Evolutionary conservation across 306 rosid genomes (phyloP), one percentile per base, ranked within the genome.

Genomic region (cucumber (Cucumis sativus)): DNA sequence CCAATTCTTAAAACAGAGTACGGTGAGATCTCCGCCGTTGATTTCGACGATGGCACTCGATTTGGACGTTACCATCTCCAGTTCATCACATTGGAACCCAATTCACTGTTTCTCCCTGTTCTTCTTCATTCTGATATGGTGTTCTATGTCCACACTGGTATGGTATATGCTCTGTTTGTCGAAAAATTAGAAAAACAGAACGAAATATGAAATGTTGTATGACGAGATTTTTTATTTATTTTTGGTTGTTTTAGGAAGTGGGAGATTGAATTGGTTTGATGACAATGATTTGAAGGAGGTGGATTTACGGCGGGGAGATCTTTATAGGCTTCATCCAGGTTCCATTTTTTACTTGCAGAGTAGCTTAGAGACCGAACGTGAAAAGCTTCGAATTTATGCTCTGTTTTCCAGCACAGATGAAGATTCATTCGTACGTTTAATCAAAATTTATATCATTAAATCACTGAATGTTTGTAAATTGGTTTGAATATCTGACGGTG

Each of bases 101-200:
- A 95, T 78, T 89, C 98, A 10, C 77, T 95, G 52, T 88, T 95
- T 71, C 98, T 95, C 72, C 97, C 98, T 0, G 96, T 87, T 13
- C 89, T 95, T 82, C 93, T 95, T 43, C 97, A 95, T 72, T 81
- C 90, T 0, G 85, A 89, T 71, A 88, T 95, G 97, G 80, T 95
- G 76, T 86, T 95, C 74, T 90, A 85, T 80, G 92, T 89, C 79
- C 86, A 89, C 64, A 84, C 97, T 47, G 97, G 97, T 52, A 52
- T 89, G 97, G 97, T 52, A 52, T 89, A 25, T 23, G 37, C 58
- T 71, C 25, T n/a, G 39, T 45, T 72, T 70, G 10, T 33, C 6
- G 10, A 13, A 13, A 28, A 14, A 49, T 1, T 4, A 51, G 12
- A 56, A 35, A 33, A 8, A 7, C 8, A 1, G 9, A 9, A 25